Percentiles rank a stretch among this genome's conserved stretches.
phyloP scores from a whole-genome alignment of 805 yeast genomes.

The Debaryomyces prosopidis region DNA sequence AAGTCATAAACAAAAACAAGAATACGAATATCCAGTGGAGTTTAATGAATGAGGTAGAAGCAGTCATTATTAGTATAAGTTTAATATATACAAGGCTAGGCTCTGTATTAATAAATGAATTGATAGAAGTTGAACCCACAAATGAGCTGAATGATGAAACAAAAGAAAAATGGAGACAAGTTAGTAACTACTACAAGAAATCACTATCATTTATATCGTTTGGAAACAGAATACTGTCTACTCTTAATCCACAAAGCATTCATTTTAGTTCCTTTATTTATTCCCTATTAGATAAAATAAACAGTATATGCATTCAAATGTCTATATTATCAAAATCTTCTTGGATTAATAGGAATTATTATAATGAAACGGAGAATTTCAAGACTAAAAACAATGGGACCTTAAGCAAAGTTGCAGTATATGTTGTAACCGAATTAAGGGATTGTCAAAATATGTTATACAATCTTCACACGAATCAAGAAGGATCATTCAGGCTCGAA shows the following conservation, averaged over 20 bases:
- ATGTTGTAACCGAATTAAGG: slow-evolving; percentile 33
- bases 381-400: slow-evolving; percentile 34
- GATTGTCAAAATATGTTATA: slow-evolving; percentile 20
- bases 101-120: slow-evolving; percentile 33
- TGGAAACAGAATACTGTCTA: slow-evolving; percentile 16
- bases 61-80: slow-evolving; percentile 21
- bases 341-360: slow-evolving; percentile 33
- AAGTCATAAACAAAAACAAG: not conserved
- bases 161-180: slow-evolving; percentile 39
- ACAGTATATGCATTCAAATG: slow-evolving; percentile 36
- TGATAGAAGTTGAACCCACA: slow-evolving; percentile 25
- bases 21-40: slow-evolving; percentile 23
- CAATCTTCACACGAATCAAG: slow-evolving; percentile 8
- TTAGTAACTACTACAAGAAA: slow-evolving; percentile 29
- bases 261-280: slow-evolving; percentile 10
- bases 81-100: slow-evolving; percentile 34
- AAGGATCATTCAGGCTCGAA: slow-evolving; percentile 5
- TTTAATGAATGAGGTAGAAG: slow-evolving; percentile 30
- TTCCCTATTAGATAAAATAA: slow-evolving; percentile 22
- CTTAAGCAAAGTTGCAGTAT: slow-evolving; percentile 46
- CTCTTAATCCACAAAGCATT: not conserved
- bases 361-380: slow-evolving; percentile 18
- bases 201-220: slow-evolving; percentile 27
- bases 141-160: slow-evolving; percentile 14
- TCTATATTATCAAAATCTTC: slow-evolving; percentile 39